phyloP scores from a whole-genome alignment of 371 early-diverging fungal genomes.

The Circinella minor region DNA sequence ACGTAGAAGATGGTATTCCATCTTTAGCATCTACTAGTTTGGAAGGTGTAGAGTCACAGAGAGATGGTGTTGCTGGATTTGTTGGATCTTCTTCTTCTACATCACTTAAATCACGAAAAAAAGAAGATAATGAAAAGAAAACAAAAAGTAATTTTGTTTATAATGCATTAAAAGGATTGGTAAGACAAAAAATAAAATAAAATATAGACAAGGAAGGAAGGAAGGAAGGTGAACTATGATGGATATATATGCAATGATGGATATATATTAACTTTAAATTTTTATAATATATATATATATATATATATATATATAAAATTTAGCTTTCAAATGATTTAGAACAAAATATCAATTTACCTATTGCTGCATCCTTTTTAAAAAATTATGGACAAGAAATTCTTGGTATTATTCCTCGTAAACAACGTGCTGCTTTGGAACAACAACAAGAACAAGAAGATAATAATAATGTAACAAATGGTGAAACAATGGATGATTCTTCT shows the following conservation, averaged over 20 bases:
- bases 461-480: constrained; percentile 3
- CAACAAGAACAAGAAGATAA: constrained; percentile 47
- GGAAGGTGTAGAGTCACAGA: constrained; percentile 51
- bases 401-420: constrained; percentile 56
- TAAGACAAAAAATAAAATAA: background rate
- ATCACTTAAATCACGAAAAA: constrained; percentile 23
- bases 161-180: constrained; percentile 44
- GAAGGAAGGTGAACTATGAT: no score
- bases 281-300: background rate
- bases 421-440: constrained; percentile 26
- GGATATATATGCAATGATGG: no score
- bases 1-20: constrained; percentile 67
- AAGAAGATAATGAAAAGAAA: constrained; percentile 23
- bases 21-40: constrained; percentile 53
- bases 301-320: background rate
- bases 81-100: constrained; percentile 29
- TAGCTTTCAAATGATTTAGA: constrained; percentile 54
- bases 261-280: background rate
- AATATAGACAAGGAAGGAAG: no score
- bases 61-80: constrained; percentile 64
- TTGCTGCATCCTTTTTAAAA: constrained; percentile 81
- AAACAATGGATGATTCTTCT: constrained; percentile 15
- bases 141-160: constrained; percentile 38
- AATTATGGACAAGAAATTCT: constrained; percentile 64
- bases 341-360: constrained; percentile 72